Percentiles rank a stretch among this genome's conserved stretches.
phyloP scores from a whole-genome alignment of 257 asterid species.

The Fraxinus cuspidata region DNA sequence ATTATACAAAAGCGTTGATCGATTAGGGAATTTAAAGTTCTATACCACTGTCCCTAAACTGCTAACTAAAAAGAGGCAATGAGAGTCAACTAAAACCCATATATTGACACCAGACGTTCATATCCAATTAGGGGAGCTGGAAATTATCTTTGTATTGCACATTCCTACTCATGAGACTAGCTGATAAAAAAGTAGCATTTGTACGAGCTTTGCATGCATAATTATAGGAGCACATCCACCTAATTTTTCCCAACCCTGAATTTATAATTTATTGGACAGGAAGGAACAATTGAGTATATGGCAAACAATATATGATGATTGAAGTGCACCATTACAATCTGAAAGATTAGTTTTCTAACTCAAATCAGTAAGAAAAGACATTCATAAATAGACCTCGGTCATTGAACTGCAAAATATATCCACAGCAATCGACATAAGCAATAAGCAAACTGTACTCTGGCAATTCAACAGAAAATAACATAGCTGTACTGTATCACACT shows the following conservation, averaged over 20 bases:
- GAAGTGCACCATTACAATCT: not conserved
- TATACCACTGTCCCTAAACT: not conserved
- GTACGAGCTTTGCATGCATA: not conserved
- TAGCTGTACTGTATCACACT: conserved; percentile 31
- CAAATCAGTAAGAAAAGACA: conserved; percentile 3
- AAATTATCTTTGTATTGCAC: not conserved
- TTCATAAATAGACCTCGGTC: not conserved
- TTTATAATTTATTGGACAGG: not conserved
- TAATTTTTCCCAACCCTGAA: not conserved
- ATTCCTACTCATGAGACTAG: not conserved
- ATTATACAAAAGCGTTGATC: not conserved
- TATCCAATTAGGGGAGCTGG: not conserved
- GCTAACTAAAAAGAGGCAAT: not conserved
- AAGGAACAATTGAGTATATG: not conserved
- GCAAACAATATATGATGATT: not conserved
- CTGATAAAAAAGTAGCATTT: too few species aligned
- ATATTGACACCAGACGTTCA: not conserved
- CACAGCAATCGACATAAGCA: not conserved
- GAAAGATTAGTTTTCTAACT: not conserved
- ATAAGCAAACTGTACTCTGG: not conserved
- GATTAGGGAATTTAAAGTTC: not conserved
- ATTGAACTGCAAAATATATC: conserved; percentile 16
- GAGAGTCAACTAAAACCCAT: not conserved
- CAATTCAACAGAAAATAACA: conserved; percentile 16
- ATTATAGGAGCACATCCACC: not conserved